Percentiles rank a stretch among this genome's conserved stretches.
phyloP scores from a whole-genome alignment of 768 basidiomycete genomes.

The Clavulina sp. region DNA sequence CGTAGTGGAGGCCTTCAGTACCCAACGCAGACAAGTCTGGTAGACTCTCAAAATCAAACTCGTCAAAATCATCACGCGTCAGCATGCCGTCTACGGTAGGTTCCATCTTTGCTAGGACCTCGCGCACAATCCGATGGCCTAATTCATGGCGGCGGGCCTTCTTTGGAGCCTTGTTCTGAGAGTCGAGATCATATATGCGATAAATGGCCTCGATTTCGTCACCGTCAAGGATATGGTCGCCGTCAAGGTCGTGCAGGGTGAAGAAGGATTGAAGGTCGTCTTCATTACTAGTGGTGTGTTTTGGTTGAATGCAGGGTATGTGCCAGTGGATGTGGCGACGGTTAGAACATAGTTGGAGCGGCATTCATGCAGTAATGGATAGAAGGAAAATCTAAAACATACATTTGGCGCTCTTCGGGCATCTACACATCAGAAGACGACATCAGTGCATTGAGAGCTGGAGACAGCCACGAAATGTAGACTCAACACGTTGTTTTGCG shows the following conservation, averaged over 20 bases:
- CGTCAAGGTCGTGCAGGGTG: slow-evolving; percentile 86
- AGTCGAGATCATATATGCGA: slow-evolving; percentile 84
- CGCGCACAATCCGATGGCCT: slow-evolving; percentile 56
- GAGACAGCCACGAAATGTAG: slow-evolving; percentile 10
- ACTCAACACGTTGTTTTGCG: slow-evolving; percentile 76
- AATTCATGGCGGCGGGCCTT: slow-evolving; percentile 65
- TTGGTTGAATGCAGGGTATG: too few species aligned
- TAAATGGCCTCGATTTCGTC: slow-evolving; percentile 93
- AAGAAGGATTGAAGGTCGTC: slow-evolving; percentile 85
- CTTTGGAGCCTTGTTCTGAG: slow-evolving; percentile 69
- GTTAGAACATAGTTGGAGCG: background rate
- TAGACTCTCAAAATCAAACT: slow-evolving; percentile 52
- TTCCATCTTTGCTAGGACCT: slow-evolving; percentile 56
- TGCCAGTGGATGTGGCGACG: background rate
- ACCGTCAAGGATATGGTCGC: slow-evolving; percentile 66
- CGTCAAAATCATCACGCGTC: slow-evolving; percentile 50
- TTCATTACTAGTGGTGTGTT: slow-evolving; percentile 47
- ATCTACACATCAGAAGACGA: slow-evolving; percentile 33
- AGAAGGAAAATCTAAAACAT: slow-evolving; percentile 16
- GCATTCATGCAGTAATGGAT: background rate
- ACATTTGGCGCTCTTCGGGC: slow-evolving; percentile 82
- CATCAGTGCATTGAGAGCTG: slow-evolving; percentile 8
- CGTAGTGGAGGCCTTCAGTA: slow-evolving; percentile 87
- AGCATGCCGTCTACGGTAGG: slow-evolving; percentile 55
- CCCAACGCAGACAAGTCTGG: slow-evolving; percentile 74